Percentiles rank a stretch among this genome's conserved stretches.
Conservation (phyloP, 768 basidiomycete species). For the Pisolithus tinctorius region DNA sequence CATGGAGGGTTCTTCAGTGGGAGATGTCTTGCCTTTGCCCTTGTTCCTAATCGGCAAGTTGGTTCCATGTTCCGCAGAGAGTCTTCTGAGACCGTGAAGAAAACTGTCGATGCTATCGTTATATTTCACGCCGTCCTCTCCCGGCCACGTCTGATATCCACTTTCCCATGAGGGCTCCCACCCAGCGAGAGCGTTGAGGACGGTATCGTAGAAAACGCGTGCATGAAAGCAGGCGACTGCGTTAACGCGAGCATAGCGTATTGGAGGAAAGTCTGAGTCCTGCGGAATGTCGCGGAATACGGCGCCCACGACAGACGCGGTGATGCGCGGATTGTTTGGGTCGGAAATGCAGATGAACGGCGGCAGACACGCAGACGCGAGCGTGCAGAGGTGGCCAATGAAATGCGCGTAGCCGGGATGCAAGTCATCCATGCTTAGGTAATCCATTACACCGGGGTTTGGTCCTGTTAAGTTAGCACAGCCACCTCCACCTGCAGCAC, state of each 20-base stretch:
- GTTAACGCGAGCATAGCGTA: constrained; percentile 41
- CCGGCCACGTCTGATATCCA: too few relatives aligned
- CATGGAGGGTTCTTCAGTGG: constrained; percentile 28
- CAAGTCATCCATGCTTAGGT: too few relatives aligned
- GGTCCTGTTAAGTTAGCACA: too few relatives aligned
- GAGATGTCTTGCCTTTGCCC: constrained; percentile 21
- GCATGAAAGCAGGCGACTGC: constrained; percentile 53
- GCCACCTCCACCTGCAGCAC: too few relatives aligned
- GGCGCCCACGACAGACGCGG: constrained; percentile 36
- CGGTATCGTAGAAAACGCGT: constrained; percentile 53
- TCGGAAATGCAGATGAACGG: constrained; percentile 68
- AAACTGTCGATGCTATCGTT: too few relatives aligned
- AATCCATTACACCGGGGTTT: too few relatives aligned
- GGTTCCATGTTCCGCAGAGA: constrained; percentile 18
- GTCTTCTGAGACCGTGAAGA: constrained; percentile 38
- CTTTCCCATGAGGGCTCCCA: too few relatives aligned
- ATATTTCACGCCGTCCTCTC: too few relatives aligned
- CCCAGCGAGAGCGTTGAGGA: too few relatives aligned
- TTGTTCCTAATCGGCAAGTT: constrained; percentile 3
- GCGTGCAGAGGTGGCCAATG: constrained; percentile 17
- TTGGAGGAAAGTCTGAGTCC: constrained; percentile 10
- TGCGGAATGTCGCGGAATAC: constrained; percentile 21
- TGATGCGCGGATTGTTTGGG: constrained; percentile 40
- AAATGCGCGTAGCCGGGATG: constrained; percentile 22
- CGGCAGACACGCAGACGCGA: constrained; percentile 38